Evolutionary conservation across 192 early-diverging fungal species (phyloP).

Genomic region (Mortierella alpina): DNA sequence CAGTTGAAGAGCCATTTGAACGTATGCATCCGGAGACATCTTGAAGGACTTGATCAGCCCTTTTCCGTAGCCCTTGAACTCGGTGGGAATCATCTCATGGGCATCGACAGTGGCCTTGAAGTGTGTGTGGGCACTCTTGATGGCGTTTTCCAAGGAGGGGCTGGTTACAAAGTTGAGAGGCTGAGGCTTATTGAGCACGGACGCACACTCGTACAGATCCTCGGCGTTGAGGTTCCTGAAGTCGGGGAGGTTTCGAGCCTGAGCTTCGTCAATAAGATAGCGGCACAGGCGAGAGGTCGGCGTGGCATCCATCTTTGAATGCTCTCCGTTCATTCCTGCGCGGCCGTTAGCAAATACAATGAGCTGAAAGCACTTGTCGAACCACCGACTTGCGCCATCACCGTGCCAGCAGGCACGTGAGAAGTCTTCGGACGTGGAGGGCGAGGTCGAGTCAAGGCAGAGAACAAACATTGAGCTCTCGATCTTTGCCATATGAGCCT

Average conservation of each 20-base stretch:
- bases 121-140: conserved; percentile 67
- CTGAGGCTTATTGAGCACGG: conserved; percentile 42
- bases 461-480: conserved; percentile 83
- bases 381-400: conserved; percentile 88
- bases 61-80: conserved; percentile 80
- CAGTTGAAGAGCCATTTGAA: conserved; percentile 89
- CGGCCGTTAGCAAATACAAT: conserved; percentile 81
- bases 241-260: conserved; percentile 45
- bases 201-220: conserved; percentile 42
- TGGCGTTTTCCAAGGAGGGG: conserved; percentile 57
- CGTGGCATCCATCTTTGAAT: conserved; percentile 80
- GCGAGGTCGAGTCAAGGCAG: conserved; percentile 78
- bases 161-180: conserved; percentile 70
- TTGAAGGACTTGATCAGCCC: conserved; percentile 53
- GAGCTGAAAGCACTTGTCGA: conserved; percentile 83
- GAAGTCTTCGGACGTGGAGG: conserved; percentile 78
- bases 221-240: conserved; percentile 43
- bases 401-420: conserved; percentile 86
- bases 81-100: conserved; percentile 71
- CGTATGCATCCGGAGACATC: conserved; percentile 83
- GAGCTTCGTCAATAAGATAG: conserved; percentile 64
- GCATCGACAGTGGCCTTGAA: conserved; percentile 74
- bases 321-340: conserved; percentile 71
- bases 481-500: conserved; percentile 70
- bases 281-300: conserved; percentile 81